Conservation (phyloP, 2,329 filamentous ascomycete genomes). For the Lizonia empirigonia region DNA sequence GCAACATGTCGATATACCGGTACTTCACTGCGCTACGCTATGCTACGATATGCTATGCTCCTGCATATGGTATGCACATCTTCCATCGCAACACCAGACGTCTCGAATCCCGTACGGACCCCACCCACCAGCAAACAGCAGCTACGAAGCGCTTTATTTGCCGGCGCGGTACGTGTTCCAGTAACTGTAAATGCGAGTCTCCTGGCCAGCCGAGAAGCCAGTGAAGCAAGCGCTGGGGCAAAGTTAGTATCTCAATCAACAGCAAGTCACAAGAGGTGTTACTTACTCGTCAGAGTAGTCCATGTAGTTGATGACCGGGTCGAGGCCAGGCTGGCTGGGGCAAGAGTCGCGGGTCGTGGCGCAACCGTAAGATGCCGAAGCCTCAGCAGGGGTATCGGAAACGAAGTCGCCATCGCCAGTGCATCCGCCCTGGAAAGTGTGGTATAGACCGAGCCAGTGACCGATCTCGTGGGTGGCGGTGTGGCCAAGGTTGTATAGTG, state of each 20-base stretch:
- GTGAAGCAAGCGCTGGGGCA: conserved; percentile 25
- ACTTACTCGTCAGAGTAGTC: conserved; percentile 37
- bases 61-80: no score
- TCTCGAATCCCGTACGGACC: not conserved
- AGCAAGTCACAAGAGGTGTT: not conserved
- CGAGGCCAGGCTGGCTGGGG: conserved; percentile 29
- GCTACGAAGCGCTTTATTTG: conserved; percentile 19
- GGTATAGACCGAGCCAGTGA: conserved; percentile 42
- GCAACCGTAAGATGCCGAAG: conserved; percentile 29
- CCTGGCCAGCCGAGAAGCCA: conserved; percentile 37
- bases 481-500: conserved; percentile 25
- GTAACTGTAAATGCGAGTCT: conserved; percentile 28
- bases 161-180: conserved; percentile 21
- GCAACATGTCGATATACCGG: no score
- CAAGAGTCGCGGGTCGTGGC: conserved; percentile 35
- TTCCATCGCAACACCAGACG: not conserved
- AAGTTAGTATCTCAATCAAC: not conserved
- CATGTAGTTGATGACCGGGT: conserved; percentile 46
- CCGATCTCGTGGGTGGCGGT: conserved; percentile 42
- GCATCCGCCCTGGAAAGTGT: conserved; percentile 42
- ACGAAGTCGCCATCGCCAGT: conserved; percentile 32
- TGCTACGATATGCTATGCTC: not conserved
- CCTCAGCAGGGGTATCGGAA: conserved; percentile 34
- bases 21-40: not conserved
- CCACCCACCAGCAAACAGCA: conserved; percentile 1